phyloP scores from a whole-genome alignment of 768 basidiomycete species.

The Hebeloma cylindrosporum region DNA sequence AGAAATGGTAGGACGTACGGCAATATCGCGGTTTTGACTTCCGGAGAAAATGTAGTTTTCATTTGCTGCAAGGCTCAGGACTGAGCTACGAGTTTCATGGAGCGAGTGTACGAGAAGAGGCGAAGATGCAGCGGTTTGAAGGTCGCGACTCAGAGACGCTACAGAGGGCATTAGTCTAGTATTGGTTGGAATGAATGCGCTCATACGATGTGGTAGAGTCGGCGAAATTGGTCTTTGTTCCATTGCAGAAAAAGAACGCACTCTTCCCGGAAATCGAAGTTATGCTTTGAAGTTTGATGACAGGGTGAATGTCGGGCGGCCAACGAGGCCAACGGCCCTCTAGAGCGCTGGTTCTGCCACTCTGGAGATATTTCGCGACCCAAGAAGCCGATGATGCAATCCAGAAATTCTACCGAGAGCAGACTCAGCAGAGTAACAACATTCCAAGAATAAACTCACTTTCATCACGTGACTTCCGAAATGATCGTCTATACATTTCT shows the following conservation, averaged over 20 bases:
- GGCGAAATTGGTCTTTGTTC: conserved; percentile 12
- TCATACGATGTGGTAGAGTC: conserved; percentile 20
- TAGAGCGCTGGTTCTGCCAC: no score
- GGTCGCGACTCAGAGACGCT: conserved; percentile 63
- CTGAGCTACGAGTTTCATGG: conserved; percentile 66
- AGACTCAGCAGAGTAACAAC: no score
- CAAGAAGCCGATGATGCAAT: no score
- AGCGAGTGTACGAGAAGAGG: conserved; percentile 68
- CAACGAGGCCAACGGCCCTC: no score
- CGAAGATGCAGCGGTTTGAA: conserved; percentile 39
- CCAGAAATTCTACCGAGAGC: no score
- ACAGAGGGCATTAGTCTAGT: conserved; percentile 18
- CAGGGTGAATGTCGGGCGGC: conserved; percentile 13
- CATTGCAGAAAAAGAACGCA: conserved; percentile 12
- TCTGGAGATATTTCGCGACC: no score
- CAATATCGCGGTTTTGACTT: conserved; percentile 74
- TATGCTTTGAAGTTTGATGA: conserved; percentile 7
- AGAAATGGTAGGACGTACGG: conserved; percentile 42
- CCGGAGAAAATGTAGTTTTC: conserved; percentile 78
- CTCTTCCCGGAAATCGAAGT: conserved; percentile 7
- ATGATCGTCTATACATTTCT: conserved; percentile 9
- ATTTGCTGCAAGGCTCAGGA: conserved; percentile 75
- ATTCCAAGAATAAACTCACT: no score
- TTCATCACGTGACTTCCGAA: conserved; percentile 13
- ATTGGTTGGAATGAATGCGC: conserved; percentile 1